These are phyloP conservation scores for Gorgonomyces haynaldii DNA, from an alignment of 192 early-diverging fungal species.

Conservation along the genomic window DNA sequence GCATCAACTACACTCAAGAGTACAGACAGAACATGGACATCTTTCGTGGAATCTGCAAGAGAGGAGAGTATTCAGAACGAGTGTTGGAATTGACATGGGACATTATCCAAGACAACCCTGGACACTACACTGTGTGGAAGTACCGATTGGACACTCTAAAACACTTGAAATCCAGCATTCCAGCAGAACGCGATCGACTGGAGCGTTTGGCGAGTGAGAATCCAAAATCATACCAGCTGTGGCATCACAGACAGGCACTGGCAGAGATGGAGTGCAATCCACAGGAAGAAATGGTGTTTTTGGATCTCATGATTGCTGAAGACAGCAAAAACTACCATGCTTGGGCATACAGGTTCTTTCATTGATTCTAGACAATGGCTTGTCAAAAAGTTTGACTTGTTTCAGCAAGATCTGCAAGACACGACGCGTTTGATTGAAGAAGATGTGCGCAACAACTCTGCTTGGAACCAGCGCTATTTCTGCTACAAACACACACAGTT, in stretches of 20 bases:
- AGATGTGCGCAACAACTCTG: conserved; percentile 95
- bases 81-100: conserved; percentile 69
- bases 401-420: conserved; percentile 68
- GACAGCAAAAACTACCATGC: conserved; percentile 99
- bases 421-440: conserved; percentile 56
- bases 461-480: conserved; percentile 97
- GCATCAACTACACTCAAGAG: conserved; percentile 1
- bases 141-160: conserved; percentile 75
- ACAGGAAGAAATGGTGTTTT: conserved; percentile 57
- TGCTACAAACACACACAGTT: conserved; percentile 34
- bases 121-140: conserved; percentile 93
- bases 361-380: conserved; percentile 70
- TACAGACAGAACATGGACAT: conserved; percentile 71
- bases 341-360: conserved; percentile 72
- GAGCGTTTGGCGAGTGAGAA: conserved; percentile 55
- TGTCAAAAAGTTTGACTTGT: conserved; percentile 57
- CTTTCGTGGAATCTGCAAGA: conserved; percentile 64
- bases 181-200: conserved; percentile 68
- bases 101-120: conserved; percentile 76
- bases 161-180: conserved; percentile 52
- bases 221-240: conserved; percentile 93
- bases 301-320: conserved; percentile 52
- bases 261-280: conserved; percentile 45
- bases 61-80: conserved; percentile 65
- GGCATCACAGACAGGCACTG: conserved; percentile 76